Conservation (phyloP, 1,139 yeast genomes). For the Geotrichum reessii region DNA sequence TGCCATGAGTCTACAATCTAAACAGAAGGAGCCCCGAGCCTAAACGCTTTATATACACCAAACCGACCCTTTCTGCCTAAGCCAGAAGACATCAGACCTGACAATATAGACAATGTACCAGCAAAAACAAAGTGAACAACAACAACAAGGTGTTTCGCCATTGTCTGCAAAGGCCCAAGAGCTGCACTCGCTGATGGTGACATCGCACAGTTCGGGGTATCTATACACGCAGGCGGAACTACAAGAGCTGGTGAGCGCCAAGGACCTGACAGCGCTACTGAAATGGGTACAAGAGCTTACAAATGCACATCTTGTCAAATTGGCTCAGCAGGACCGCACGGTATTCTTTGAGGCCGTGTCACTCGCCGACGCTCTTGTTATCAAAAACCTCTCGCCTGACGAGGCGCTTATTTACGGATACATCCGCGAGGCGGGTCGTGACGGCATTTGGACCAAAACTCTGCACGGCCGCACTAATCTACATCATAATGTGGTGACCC, state of each 20-base stretch:
- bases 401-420: constrained; percentile 88
- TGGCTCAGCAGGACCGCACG: background rate
- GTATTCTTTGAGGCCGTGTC: constrained; percentile 11
- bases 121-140: too few relatives aligned
- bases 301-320: constrained; percentile 3
- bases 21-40: too few relatives aligned
- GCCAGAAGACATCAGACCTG: too few relatives aligned
- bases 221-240: constrained; percentile 6
- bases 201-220: background rate
- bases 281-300: constrained; percentile 3
- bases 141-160: background rate
- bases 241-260: background rate
- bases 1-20: background rate
- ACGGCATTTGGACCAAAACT: constrained; percentile 92
- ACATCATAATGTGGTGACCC: constrained; percentile 84
- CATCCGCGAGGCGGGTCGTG: constrained; percentile 89
- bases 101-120: background rate
- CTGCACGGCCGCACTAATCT: constrained; percentile 84
- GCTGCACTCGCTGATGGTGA: background rate
- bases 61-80: too few relatives aligned
- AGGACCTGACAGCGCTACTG: background rate
- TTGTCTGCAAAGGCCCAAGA: background rate
- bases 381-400: constrained; percentile 72
- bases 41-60: too few relatives aligned
- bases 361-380: constrained; percentile 24